Percentiles rank a stretch among this genome's conserved stretches.
phyloP scores from a whole-genome alignment of 345 rosid genomes.

The Eucalyptus curtisii region DNA sequence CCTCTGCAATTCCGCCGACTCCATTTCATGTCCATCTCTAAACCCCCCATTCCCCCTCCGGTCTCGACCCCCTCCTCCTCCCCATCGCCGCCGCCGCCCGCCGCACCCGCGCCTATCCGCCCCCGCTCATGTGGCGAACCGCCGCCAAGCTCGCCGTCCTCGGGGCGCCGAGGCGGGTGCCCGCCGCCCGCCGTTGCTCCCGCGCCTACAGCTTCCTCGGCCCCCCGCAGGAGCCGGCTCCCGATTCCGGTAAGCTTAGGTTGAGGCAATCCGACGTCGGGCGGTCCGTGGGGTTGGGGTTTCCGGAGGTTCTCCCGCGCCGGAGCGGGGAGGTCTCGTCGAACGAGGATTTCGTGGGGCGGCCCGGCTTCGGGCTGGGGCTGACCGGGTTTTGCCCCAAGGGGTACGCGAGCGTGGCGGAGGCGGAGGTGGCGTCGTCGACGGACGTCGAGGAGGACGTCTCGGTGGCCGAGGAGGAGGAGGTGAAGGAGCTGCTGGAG shows the following conservation, averaged over 20 bases:
- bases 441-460: conserved; percentile 74
- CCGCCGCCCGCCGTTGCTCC: not conserved
- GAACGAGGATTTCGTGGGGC: conserved; percentile 14
- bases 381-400: conserved; percentile 34
- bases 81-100: not conserved
- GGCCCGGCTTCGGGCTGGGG: conserved; percentile 14
- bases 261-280: conserved; percentile 10
- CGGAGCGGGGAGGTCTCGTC: conserved; percentile 15
- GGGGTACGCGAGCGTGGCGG: conserved; percentile 63
- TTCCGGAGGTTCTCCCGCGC: conserved; percentile 10
- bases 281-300: conserved; percentile 3
- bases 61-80: conserved; percentile 5
- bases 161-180: conserved; percentile 8
- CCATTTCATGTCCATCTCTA: conserved; percentile 47
- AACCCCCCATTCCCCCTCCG: conserved; percentile 15
- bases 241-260: conserved; percentile 1
- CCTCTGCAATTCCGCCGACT: not conserved
- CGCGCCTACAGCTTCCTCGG: conserved; percentile 20
- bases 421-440: conserved; percentile 69
- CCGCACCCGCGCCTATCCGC: not conserved
- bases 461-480: conserved; percentile 43
- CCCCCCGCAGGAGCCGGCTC: conserved; percentile 8
- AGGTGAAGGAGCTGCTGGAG: conserved; percentile 51
- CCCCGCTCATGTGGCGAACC: conserved; percentile 74
- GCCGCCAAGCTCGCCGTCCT: conserved; percentile 38